phyloP scores from a whole-genome alignment of 345 rosid genomes.

The Lenwebbia sp. region DNA sequence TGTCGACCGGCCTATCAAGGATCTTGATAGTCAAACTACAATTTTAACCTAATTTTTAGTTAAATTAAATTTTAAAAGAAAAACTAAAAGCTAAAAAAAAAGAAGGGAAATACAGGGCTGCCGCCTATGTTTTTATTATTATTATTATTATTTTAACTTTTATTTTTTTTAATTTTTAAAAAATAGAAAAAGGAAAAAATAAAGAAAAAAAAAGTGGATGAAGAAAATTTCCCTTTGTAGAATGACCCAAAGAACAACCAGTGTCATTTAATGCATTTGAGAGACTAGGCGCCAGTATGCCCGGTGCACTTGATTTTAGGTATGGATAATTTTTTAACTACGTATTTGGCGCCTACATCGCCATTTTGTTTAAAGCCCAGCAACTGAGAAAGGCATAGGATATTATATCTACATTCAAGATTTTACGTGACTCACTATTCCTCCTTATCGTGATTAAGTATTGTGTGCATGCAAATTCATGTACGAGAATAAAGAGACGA shows the following conservation, averaged over 20 bases:
- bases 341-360: neutral
- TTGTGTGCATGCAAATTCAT: neutral
- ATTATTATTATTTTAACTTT: no score
- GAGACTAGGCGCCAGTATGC: neutral
- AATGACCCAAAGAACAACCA: neutral
- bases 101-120: no score
- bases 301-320: neutral
- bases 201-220: no score
- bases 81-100: no score
- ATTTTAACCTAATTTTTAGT: no score
- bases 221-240: neutral
- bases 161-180: no score
- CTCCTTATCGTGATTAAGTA: neutral
- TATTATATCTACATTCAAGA: neutral
- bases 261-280: neutral
- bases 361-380: neutral
- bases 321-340: neutral
- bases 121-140: no score
- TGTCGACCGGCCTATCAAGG: no score
- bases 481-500: neutral
- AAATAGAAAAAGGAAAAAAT: no score
- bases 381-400: neutral
- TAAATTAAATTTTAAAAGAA: no score
- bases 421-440: neutral
- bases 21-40: no score